Conservation (phyloP, 2,329 filamentous ascomycete species). For the Ustulina deusta region DNA sequence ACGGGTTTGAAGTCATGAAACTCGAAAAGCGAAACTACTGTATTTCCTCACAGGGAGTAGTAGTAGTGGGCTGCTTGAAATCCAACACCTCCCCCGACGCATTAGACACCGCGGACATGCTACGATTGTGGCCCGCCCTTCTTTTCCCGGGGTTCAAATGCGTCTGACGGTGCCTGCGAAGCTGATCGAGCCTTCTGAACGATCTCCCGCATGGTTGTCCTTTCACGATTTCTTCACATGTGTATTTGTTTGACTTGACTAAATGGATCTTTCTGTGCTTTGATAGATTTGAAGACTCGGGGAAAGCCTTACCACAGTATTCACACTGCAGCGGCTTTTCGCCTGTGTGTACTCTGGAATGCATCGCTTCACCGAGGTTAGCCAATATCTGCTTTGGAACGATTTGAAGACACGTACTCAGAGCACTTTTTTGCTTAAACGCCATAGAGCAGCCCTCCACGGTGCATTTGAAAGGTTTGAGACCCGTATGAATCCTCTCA, state of each 20-base stretch:
- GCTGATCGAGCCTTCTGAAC: conserved; percentile 71
- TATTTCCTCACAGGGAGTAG: background rate
- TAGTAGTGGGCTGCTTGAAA: background rate
- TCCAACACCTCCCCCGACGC: conserved; percentile 12
- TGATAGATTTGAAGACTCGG: conserved; percentile 74
- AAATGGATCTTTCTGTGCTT: conserved; percentile 74
- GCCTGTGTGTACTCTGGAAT: conserved; percentile 74
- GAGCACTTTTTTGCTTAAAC: conserved; percentile 75
- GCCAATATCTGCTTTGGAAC: background rate
- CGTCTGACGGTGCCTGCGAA: conserved; percentile 58
- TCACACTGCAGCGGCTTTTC: conserved; percentile 72
- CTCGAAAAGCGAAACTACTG: conserved; percentile 8
- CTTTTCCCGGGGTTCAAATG: conserved; percentile 53
- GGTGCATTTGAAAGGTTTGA: conserved; percentile 71
- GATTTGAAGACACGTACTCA: conserved; percentile 62
- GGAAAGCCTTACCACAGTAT: conserved; percentile 69
- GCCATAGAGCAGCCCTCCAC: conserved; percentile 63
- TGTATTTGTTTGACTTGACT: conserved; percentile 60
- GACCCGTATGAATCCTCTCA: conserved; percentile 73
- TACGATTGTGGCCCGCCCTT: conserved; percentile 18
- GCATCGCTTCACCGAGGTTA: conserved; percentile 67
- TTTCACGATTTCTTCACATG: conserved; percentile 54
- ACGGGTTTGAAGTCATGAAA: background rate
- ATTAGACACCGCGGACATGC: conserved; percentile 19
- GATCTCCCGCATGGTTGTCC: conserved; percentile 63